These are phyloP conservation scores for Chalciporus piperatus DNA, from an alignment of 768 basidiomycete species.

Conservation along the genomic window DNA sequence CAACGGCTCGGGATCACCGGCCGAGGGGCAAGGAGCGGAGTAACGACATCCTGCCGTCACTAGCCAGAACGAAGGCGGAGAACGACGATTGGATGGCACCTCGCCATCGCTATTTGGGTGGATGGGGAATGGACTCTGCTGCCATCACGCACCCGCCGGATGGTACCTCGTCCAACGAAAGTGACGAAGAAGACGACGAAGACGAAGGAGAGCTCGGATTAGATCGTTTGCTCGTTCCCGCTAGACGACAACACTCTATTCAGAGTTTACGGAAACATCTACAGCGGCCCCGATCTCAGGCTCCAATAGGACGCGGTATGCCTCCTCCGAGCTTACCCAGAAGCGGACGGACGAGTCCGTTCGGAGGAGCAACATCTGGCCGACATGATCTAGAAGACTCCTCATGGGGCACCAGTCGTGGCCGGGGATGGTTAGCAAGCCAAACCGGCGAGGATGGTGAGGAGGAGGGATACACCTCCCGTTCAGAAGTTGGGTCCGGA, in stretches of 20 bases:
- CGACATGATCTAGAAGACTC: slow-evolving; percentile 17
- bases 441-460: slow-evolving; percentile 31
- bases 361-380: slow-evolving; percentile 3
- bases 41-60: slow-evolving; percentile 49
- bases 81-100: slow-evolving; percentile 51
- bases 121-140: slow-evolving; percentile 28
- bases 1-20: slow-evolving; percentile 18
- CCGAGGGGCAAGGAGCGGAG: slow-evolving; percentile 29
- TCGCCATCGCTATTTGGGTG: slow-evolving; percentile 33
- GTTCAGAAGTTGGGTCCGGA: slow-evolving; percentile 14
- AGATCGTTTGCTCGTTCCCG: slow-evolving; percentile 63
- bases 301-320: slow-evolving; percentile 12
- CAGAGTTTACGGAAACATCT: slow-evolving; percentile 68
- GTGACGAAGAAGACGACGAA: slow-evolving; percentile 38
- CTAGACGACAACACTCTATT: slow-evolving; percentile 73
- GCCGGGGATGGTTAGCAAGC: slow-evolving; percentile 26
- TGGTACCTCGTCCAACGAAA: slow-evolving; percentile 20
- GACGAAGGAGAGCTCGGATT: slow-evolving; percentile 62
- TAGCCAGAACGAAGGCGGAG: slow-evolving; percentile 59
- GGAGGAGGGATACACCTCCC: slow-evolving; percentile 21
- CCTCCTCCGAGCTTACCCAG: slow-evolving; percentile 13
- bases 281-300: slow-evolving; percentile 20
- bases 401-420: slow-evolving; percentile 20
- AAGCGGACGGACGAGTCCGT: slow-evolving; percentile 18
- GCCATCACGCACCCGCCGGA: slow-evolving; percentile 12